Evolutionary conservation across 495 filamentous ascomycete genomes (phyloP), one percentile per base, ranked within the genome.

Genomic region (Thozetella sp.): DNA sequence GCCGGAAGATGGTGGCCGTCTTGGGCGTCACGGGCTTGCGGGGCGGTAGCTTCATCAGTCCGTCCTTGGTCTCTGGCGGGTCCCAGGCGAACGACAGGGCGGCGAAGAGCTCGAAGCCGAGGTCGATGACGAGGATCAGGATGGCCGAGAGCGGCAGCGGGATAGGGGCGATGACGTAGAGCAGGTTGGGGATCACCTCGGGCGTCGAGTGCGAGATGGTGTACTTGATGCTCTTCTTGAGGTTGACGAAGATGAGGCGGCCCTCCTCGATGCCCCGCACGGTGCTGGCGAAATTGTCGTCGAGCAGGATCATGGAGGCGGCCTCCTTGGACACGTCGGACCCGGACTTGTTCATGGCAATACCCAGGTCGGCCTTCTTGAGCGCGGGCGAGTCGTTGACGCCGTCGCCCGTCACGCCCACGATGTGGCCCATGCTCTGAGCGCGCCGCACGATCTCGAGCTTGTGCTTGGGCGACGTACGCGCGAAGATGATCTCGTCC

Each of bases 381-480:
- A 96, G 76, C 1, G 90, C 90, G 1, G 92, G 91, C 2, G 90
- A 88, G 71, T 95, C 92, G 67, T 96, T 96, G 56, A 95, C 91
- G 58, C 92, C 92, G 58, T 95, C 92, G 68, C 92, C 92, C n/a
- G 92, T 93, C 82, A 96, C 92, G 26, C 88, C 91, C n/a, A 85
- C 88, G 61, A 90, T 88, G 24, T 74, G 66, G 27, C 83, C 83
- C 56, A 73, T 37, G 66, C 67, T 52, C 63, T 64, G 43, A 51
- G 88, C 76, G 46, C 88, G 82, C 58, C 91, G 89, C 55, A 93
- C 70, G 3, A 88, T 88, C 53, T 91, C 86, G 26, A 95, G 89
- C 85, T 93, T 91, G 51, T 90, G 86, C 27, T 53, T 88, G 83
- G 63, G 90, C 87, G 64, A 92, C 80, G 43, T 93, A 88, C 54